A percentile compares a stretch with the other conserved stretches of the same genome.
These are phyloP conservation scores for Sarocladium kiliense DNA, from an alignment of 2,329 filamentous ascomycete species.

Conservation along the genomic window DNA sequence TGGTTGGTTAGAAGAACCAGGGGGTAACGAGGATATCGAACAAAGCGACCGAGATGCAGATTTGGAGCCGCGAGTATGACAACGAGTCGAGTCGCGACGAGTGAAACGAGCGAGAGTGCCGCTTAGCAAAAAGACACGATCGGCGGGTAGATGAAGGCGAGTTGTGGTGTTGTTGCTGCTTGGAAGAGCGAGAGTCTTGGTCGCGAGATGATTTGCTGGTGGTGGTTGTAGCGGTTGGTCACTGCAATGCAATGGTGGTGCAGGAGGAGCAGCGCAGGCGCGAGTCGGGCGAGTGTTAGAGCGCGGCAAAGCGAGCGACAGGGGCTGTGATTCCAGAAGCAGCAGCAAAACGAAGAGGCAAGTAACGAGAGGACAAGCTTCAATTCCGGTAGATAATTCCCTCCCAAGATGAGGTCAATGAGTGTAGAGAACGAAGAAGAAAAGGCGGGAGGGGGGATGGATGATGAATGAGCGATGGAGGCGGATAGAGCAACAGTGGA, in stretches of 20 bases:
- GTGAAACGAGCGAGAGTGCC: background rate
- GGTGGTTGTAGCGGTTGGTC: background rate
- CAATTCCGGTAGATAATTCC: background rate
- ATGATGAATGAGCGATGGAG: background rate
- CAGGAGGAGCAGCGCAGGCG: constrained; percentile 4
- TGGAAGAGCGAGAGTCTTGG: background rate
- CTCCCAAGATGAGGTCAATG: background rate
- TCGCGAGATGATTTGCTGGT: background rate
- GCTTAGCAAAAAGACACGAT: background rate
- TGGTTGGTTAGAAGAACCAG: background rate
- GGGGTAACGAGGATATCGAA: background rate
- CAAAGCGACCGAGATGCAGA: background rate
- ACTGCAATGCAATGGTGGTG: background rate
- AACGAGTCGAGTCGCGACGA: background rate
- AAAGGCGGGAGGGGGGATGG: background rate
- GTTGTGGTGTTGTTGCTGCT: constrained; percentile 2
- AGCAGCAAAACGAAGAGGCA: background rate
- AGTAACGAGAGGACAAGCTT: constrained; percentile 1
- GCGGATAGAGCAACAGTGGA: background rate
- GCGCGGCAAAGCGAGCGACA: constrained; percentile 6
- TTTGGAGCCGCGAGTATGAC: background rate
- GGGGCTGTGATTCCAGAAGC: background rate
- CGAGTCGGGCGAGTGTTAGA: background rate
- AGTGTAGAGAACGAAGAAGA: background rate
- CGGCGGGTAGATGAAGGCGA: background rate